Conservation (phyloP, 1,284 basidiomycete genomes). For the Ganoderma meredithae region DNA sequence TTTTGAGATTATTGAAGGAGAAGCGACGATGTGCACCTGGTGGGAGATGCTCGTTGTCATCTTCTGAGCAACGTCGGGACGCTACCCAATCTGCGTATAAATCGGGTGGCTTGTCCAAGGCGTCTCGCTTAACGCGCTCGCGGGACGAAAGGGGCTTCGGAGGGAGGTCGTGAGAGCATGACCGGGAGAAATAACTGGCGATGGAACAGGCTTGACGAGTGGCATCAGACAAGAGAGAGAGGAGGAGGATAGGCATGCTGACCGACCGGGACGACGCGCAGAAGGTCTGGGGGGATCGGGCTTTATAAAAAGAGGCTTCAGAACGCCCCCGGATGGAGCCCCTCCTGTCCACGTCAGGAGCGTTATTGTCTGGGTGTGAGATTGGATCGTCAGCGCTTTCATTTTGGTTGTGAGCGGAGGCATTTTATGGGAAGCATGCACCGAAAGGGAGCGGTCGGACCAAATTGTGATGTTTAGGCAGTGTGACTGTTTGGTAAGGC, state of each 20-base stretch:
- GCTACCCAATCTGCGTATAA: slow-evolving; percentile 69
- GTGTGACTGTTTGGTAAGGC: slow-evolving; percentile 34
- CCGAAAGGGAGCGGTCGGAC: slow-evolving; percentile 34
- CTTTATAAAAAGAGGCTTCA: slow-evolving; percentile 32
- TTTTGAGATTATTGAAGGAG: slow-evolving; percentile 57
- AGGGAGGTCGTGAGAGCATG: slow-evolving; percentile 11
- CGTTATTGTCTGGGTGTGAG: slow-evolving; percentile 46
- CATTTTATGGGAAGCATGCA: slow-evolving; percentile 48
- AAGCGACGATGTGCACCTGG: slow-evolving; percentile 74
- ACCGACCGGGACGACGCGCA: slow-evolving; percentile 15
- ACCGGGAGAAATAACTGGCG: slow-evolving; percentile 10
- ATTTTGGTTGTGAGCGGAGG: slow-evolving; percentile 42
- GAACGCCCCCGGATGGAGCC: slow-evolving; percentile 29
- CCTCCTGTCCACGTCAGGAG: slow-evolving; percentile 45
- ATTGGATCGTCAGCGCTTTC: slow-evolving; percentile 49
- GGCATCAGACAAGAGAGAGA: slow-evolving; percentile 23
- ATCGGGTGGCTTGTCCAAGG: slow-evolving; percentile 19
- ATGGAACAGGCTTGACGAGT: slow-evolving; percentile 11
- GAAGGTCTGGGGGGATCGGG: slow-evolving; percentile 7
- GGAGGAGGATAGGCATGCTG: slow-evolving; percentile 23
- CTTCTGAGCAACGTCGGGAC: slow-evolving; percentile 58
- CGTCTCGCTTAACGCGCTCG: slow-evolving; percentile 28
- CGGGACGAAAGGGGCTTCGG: slow-evolving; percentile 10
- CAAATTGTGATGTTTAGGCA: slow-evolving; percentile 28
- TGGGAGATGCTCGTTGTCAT: slow-evolving; percentile 51